phyloP scores from a whole-genome alignment of 345 rosid genomes.

The Lenwebbia sp. region DNA sequence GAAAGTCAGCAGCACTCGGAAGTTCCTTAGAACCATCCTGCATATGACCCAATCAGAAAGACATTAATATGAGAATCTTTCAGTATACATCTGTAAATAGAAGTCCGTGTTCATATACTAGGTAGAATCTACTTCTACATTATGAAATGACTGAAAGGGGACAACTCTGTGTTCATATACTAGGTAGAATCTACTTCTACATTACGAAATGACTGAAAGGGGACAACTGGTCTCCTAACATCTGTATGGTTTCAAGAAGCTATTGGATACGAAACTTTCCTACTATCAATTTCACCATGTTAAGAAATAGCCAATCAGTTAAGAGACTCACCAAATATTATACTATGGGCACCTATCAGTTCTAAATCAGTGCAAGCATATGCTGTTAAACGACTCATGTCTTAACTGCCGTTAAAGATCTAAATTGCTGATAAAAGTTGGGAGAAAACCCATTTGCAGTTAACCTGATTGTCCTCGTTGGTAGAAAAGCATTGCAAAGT shows the following conservation, averaged over 20 bases:
- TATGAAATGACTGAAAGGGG: background rate
- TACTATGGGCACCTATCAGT: background rate
- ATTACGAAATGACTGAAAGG: background rate
- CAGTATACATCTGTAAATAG: background rate
- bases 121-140: background rate
- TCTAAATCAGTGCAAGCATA: background rate
- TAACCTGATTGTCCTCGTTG: background rate
- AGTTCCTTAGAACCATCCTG: constrained; percentile 30
- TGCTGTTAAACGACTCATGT: background rate
- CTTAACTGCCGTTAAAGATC: background rate
- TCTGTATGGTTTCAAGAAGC: background rate
- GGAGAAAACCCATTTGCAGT: background rate
- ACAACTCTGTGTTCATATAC: background rate
- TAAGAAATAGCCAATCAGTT: background rate
- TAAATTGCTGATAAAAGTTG: background rate
- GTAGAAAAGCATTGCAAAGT: background rate
- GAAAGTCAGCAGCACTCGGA: constrained; percentile 15
- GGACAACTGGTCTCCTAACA: background rate
- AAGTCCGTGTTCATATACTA: background rate
- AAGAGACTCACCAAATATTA: background rate
- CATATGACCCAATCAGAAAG: constrained; percentile 2
- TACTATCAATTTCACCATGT: background rate
- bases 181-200: background rate
- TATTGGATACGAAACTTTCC: background rate
- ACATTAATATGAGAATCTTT: background rate